Evolutionary conservation across 139 green algal genomes (phyloP).

Genomic region (Chlorella sp.): DNA sequence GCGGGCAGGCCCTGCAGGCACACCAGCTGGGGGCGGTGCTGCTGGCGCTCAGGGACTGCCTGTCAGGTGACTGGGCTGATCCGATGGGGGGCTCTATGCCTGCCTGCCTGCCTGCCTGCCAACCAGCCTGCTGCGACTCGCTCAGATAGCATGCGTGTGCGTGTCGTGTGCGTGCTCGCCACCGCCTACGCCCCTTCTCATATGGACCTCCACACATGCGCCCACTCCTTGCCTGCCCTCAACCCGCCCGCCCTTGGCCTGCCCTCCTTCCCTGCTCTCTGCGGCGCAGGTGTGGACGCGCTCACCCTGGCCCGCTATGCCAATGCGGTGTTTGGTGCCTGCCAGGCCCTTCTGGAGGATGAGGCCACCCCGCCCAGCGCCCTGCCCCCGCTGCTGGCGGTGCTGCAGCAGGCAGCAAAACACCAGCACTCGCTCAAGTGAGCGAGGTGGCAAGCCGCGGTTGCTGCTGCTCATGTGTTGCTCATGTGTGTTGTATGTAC

Average conservation of each 20-base stretch:
- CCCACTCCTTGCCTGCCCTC: too few species aligned
- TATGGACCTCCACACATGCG: too few species aligned
- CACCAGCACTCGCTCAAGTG: conserved; percentile 33
- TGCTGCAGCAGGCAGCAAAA: conserved; percentile 35
- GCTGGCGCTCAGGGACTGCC: conserved; percentile 45
- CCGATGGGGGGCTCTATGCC: background rate
- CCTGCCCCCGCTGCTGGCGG: conserved; percentile 43
- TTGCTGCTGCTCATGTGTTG: background rate
- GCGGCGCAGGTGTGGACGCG: conserved; percentile 35
- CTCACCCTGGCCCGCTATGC: conserved; percentile 44
- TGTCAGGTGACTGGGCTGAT: conserved; percentile 10
- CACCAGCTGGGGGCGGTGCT: conserved; percentile 16
- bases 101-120: background rate
- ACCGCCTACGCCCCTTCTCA: too few species aligned
- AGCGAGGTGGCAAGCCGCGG: background rate
- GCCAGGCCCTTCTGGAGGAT: conserved; percentile 44
- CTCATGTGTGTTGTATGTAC: too few species aligned
- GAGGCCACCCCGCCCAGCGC: conserved; percentile 37
- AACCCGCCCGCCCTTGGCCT: too few species aligned
- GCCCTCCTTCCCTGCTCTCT: too few species aligned
- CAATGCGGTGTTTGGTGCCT: conserved; percentile 35
- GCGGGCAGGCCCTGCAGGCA: background rate
- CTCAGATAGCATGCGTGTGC: too few species aligned
- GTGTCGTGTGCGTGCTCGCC: too few species aligned
- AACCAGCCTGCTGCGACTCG: too few species aligned